Base-by-base conservation (phyloP, 2,329 filamentous ascomycete species). In the Penicillium sp. region DNA sequence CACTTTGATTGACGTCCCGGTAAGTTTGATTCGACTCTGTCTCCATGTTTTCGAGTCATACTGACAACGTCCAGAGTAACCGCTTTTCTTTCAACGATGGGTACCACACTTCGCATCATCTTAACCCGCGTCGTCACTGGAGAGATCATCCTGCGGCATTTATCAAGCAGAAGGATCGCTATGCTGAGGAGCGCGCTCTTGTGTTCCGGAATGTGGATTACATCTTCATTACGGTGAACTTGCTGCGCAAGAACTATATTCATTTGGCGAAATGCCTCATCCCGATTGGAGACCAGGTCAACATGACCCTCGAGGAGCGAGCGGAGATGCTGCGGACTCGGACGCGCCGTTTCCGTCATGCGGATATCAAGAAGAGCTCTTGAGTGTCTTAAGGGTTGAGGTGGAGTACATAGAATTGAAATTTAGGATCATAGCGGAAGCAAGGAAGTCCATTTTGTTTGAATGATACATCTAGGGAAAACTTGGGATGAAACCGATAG, bases 131-230 rank as follows among this genome's bases (percentile, higher is more conserved):
- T 27, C 85, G 90, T 1, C 90, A 93, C 76, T 93, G 90, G 90
- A 86, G 90, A 56, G 88, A 93, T 21, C 90, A 93, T 65, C 90
- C 90, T 0, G 79, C 86, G 13, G 84, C 89, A 7, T 91, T 93
- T 73, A 77, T 93, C 2, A 81, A 86, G 63, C 83, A 86, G 46
- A 91, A 91, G 73, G 75, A 83, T 24, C 82, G 80, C 3, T 93
- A 93, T 66, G 80, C 84, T 0, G 73, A 79, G 8, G 86, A 91
- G 67, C 78, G 85, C 21, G 90, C 90, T 0, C 80, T 93, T 7
- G 87, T 92, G 6, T 93, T 93, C 69, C 86, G 89, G 72, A 87
- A 92, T 67, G 91, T 93, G 65, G 90, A 93, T 73, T 93, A 90
- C 70, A 76, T 93, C 51, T 88, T 91, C 80, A 84, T 93, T 59